phyloP scores from a whole-genome alignment of 352 stramenopile species.

The Globisporangium camurandrum region DNA sequence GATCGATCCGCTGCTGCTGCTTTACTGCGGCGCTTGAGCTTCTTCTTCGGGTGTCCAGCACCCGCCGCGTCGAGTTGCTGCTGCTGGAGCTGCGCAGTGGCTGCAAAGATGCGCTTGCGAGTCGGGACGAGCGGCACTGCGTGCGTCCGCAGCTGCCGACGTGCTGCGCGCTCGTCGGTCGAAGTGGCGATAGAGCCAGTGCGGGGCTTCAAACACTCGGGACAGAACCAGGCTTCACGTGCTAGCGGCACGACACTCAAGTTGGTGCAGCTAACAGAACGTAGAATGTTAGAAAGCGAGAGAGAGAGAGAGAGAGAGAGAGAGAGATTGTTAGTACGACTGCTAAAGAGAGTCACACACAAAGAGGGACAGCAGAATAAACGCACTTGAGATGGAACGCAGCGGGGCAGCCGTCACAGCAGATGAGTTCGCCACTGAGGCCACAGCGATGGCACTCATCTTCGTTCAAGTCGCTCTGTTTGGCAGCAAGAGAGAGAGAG shows the following conservation, averaged over 20 bases:
- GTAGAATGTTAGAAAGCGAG: no score
- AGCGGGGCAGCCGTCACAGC: slow-evolving; percentile 70
- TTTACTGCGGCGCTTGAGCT: slow-evolving; percentile 53
- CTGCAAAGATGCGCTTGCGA: slow-evolving; percentile 59
- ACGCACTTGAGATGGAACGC: slow-evolving; percentile 41
- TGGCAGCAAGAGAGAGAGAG: background rate
- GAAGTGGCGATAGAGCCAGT: slow-evolving; percentile 7
- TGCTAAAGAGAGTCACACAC: background rate
- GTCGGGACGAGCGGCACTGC: slow-evolving; percentile 34
- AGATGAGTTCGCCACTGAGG: slow-evolving; percentile 65
- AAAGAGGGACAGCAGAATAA: background rate
- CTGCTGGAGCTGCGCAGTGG: slow-evolving; percentile 17
- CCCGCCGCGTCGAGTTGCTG: slow-evolving; percentile 8
- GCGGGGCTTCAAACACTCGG: slow-evolving; percentile 46
- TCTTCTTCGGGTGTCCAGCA: no score
- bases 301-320: background rate
- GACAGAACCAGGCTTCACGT: slow-evolving; percentile 62
- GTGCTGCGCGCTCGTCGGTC: slow-evolving; percentile 13
- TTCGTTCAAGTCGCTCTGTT: slow-evolving; percentile 73
- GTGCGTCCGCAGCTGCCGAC: slow-evolving; percentile 41
- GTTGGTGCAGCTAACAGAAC: slow-evolving; percentile 66
- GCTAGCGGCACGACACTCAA: slow-evolving; percentile 44
- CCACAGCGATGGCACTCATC: slow-evolving; percentile 72
- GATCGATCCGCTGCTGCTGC: slow-evolving; percentile 35
- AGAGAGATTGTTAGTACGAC: background rate